phyloP scores from a whole-genome alignment of 805 yeast species.

The Suhomyces sp. region DNA sequence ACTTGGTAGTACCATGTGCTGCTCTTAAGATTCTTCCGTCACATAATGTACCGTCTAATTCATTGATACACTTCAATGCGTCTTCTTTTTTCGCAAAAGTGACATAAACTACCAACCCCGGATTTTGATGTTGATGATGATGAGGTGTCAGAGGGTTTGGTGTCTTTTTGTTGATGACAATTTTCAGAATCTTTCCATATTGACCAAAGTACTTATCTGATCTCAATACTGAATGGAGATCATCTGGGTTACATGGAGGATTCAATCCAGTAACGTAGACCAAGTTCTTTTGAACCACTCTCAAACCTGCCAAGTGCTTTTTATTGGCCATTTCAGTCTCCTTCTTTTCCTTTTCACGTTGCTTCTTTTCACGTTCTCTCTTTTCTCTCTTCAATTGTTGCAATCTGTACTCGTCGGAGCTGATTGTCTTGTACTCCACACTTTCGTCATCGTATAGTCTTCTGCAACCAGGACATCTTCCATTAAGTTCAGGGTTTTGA shows the following conservation, averaged over 20 bases:
- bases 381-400: slow-evolving; percentile 80
- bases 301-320: slow-evolving; percentile 91
- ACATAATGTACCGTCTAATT: slow-evolving; percentile 87
- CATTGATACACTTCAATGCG: slow-evolving; percentile 89
- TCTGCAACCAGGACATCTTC: slow-evolving; percentile 97
- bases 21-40: slow-evolving; percentile 91
- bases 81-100: slow-evolving; percentile 93
- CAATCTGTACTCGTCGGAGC: slow-evolving; percentile 82
- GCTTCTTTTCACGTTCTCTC: slow-evolving; percentile 78
- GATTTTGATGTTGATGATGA: slow-evolving; percentile 48
- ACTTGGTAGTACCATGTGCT: slow-evolving; percentile 97
- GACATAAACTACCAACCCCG: slow-evolving; percentile 93
- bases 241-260: slow-evolving; percentile 80
- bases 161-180: slow-evolving; percentile 82
- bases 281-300: slow-evolving; percentile 96
- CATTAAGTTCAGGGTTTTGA: slow-evolving; percentile 92
- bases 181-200: slow-evolving; percentile 91
- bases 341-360: slow-evolving; percentile 85
- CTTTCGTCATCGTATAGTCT: slow-evolving; percentile 89
- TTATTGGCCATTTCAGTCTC: slow-evolving; percentile 83
- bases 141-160: slow-evolving; percentile 40
- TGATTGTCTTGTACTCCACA: slow-evolving; percentile 80
- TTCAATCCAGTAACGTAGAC: slow-evolving; percentile 95
- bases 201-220: slow-evolving; percentile 97
- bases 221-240: slow-evolving; percentile 75